Base-by-base conservation (phyloP, 768 basidiomycete species). In the Suillus subluteus region DNA sequence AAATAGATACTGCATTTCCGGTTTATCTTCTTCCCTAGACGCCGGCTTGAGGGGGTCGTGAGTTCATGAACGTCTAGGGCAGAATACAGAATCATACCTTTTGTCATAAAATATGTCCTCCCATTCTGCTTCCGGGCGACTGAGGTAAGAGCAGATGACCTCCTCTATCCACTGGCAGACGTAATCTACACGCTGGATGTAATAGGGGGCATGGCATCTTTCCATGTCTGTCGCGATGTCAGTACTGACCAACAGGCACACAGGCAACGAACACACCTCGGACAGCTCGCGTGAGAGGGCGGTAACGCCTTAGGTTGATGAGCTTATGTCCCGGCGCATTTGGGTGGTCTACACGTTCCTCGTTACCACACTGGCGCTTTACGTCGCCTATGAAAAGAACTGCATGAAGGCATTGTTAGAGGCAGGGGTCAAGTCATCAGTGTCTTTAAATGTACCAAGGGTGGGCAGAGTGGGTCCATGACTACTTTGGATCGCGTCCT, bases 151-250 rank as follows among this genome's bases (percentile, higher is more conserved):
- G 2, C 76, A 72, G 48, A 77, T 46, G 18, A 71, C 66, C n/a
- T 78, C 68, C 62, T 79, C 73, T 18, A 86, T 70, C 84, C 84
- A 86, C 12, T 74, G 67, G 37, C 77, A 77, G 62, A 84, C 75
- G 21, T 74, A 74, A 21, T 78, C 72, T 37, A 77, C 72, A 32
- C 73, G 73, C 6, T 73, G 68, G 63, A 83, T 78, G 6, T 78
- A 76, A 66, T 84, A 86, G 5, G 80, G 80, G 6, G 81, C 72
- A 38, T 84, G 82, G 32, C 81, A 82, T 58, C 76, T 78, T 65
- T 87, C 84, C 79, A 87, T 82, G 4, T 74, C 85, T 86, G 65
- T 38, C 30, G 23, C 8, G n/a, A 55, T 30, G 18, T 73, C 30
- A 70, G 54, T n/a, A 13, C 16, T 38, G 21, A 23, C 52, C 15